These are phyloP conservation scores for Lentinus brumalis DNA, from an alignment of 768 basidiomycete genomes.

Conservation along the genomic window DNA sequence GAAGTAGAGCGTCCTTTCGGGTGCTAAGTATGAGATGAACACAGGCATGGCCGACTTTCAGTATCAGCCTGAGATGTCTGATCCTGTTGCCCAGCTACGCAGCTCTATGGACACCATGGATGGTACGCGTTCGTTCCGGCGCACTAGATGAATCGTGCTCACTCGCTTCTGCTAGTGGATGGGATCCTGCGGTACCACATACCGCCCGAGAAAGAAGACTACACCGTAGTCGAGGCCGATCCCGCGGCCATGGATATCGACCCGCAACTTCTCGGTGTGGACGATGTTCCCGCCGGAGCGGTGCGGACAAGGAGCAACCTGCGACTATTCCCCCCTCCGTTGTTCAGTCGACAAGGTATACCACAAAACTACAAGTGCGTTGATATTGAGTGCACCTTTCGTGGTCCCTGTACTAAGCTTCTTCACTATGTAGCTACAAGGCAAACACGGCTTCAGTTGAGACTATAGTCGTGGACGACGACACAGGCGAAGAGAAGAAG, in stretches of 20 bases:
- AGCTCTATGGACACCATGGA: conserved; percentile 79
- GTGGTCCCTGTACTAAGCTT: background rate
- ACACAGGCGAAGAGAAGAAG: conserved; percentile 79
- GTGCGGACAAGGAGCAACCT: conserved; percentile 49
- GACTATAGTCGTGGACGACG: conserved; percentile 66
- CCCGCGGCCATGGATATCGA: conserved; percentile 50
- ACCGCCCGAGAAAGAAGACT: conserved; percentile 68
- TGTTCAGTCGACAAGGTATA: conserved; percentile 82
- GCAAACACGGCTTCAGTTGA: conserved; percentile 74
- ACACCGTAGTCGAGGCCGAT: conserved; percentile 38
- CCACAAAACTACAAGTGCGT: conserved; percentile 79
- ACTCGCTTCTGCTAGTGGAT: conserved; percentile 52
- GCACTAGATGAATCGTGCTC: background rate
- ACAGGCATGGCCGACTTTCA: conserved; percentile 95
- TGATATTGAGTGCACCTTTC: background rate
- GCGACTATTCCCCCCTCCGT: conserved; percentile 82
- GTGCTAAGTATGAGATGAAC: background rate
- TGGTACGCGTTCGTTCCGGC: conserved; percentile 47
- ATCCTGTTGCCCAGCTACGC: conserved; percentile 71
- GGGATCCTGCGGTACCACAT: conserved; percentile 71
- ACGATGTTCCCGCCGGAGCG: background rate
- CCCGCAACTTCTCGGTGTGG: conserved; percentile 40
- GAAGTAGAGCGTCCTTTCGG: background rate
- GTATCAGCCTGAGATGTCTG: conserved; percentile 72
- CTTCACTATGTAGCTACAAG: conserved; percentile 57